Conservation (phyloP, 768 basidiomycete genomes). For the Gloeostereum incarnatum region DNA sequence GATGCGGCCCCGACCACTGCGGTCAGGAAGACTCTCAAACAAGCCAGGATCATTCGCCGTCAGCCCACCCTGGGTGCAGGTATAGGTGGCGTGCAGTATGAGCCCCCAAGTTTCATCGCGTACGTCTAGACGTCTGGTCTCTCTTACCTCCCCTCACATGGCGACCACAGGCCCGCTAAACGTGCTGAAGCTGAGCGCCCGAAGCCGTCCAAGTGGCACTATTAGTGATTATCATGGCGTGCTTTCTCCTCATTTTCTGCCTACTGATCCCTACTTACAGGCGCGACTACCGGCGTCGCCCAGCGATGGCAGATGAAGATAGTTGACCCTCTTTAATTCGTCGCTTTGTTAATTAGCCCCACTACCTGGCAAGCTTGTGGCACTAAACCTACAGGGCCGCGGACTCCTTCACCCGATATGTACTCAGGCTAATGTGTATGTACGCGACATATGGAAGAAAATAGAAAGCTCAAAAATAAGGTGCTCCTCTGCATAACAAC, state of each 20-base stretch:
- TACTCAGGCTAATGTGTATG: too few relatives aligned
- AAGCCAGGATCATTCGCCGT: conserved; percentile 16
- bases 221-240: background rate
- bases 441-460: too few relatives aligned
- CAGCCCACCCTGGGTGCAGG: conserved; percentile 8
- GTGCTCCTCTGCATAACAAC: too few relatives aligned
- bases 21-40: conserved; percentile 15
- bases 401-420: too few relatives aligned
- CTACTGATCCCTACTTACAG: background rate
- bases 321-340: background rate
- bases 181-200: conserved; percentile 8
- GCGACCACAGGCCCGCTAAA: conserved; percentile 4
- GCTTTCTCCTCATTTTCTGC: background rate
- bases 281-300: background rate
- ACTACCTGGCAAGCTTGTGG: too few relatives aligned
- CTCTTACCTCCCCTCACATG: conserved; percentile 2
- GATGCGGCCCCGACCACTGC: conserved; percentile 11
- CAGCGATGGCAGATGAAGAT: background rate
- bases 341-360: background rate
- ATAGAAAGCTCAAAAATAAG: too few relatives aligned
- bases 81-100: conserved; percentile 2
- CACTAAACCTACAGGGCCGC: too few relatives aligned
- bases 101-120: conserved; percentile 8
- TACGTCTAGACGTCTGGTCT: background rate
- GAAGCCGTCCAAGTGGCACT: conserved; percentile 11